A percentile compares a stretch with the other conserved stretches of the same genome.
Conservation (phyloP, 495 filamentous ascomycete species). For the Aspergillus saccharolyticus region DNA sequence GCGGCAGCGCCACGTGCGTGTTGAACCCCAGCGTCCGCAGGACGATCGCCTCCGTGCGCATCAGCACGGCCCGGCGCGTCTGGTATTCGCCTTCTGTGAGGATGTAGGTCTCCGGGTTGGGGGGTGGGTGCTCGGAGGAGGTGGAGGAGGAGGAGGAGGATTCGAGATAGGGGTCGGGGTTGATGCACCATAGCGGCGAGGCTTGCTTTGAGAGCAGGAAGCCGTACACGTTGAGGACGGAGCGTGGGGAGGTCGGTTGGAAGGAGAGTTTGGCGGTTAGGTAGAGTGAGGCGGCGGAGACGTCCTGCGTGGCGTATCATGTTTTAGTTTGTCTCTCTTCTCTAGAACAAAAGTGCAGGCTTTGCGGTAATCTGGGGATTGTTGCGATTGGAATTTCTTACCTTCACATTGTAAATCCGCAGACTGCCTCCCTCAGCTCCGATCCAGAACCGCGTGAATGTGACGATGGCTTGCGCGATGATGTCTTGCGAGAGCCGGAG, state of each 20-base stretch:
- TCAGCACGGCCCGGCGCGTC: conserved; percentile 52
- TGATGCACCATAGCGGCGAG: conserved; percentile 55
- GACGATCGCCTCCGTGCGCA: conserved; percentile 68
- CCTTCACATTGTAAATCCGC: conserved; percentile 51
- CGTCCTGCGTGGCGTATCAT: conserved; percentile 48
- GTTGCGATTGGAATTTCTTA: conserved; percentile 26
- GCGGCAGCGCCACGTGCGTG: conserved; percentile 76
- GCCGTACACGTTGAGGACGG: conserved; percentile 75
- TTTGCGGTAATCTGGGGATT: no score
- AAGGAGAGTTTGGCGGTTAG: conserved; percentile 80
- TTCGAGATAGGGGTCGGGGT: conserved; percentile 15
- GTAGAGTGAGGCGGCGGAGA: conserved; percentile 78
- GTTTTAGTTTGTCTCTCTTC: neutral
- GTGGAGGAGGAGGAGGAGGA: no score
- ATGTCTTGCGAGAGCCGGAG: conserved; percentile 83
- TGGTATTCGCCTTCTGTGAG: conserved; percentile 71
- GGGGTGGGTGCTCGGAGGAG: no score
- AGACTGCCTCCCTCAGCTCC: conserved; percentile 61
- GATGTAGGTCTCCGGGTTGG: conserved; percentile 56
- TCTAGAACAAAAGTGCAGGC: no score
- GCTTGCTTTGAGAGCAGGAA: conserved; percentile 65
- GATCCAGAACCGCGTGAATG: conserved; percentile 83
- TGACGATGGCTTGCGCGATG: conserved; percentile 82
- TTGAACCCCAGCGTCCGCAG: conserved; percentile 74
- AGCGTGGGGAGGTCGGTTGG: conserved; percentile 67